phyloP scores from a whole-genome alignment of 192 early-diverging fungal genomes.

The Physocladia obscura region DNA sequence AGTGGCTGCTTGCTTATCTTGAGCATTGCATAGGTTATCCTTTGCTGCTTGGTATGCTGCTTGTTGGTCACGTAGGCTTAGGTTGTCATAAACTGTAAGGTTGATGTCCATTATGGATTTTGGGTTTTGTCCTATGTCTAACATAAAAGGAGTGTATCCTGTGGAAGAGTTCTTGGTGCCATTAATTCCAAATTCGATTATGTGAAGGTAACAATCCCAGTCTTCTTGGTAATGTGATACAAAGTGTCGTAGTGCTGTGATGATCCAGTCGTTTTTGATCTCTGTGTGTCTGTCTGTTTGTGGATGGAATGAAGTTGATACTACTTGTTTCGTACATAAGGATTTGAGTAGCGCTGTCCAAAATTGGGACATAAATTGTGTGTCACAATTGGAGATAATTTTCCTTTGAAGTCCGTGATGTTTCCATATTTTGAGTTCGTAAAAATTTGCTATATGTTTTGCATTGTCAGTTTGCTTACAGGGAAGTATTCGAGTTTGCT shows the following conservation, averaged over 20 bases:
- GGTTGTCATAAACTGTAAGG: neutral
- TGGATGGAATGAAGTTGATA: neutral
- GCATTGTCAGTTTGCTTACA: neutral
- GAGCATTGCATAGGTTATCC: conserved; percentile 11
- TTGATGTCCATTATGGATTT: neutral
- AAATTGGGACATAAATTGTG: conserved; percentile 40
- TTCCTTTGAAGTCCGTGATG: conserved; percentile 33
- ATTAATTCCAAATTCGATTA: conserved; percentile 46
- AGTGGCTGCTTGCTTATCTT: neutral
- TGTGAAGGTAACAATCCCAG: neutral
- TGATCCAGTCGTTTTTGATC: conserved; percentile 13
- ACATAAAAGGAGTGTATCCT: conserved; percentile 18
- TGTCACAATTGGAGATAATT: conserved; percentile 46
- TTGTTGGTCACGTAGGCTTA: neutral
- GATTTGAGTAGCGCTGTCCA: conserved; percentile 25
- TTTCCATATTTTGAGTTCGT: neutral
- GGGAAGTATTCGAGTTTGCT: conserved; percentile 25
- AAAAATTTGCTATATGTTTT: neutral
- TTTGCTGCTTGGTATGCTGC: conserved; percentile 14
- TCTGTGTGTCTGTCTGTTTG: conserved; percentile 36
- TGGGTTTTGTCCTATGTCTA: neutral
- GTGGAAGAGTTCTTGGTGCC: conserved; percentile 39
- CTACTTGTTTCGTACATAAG: neutral
- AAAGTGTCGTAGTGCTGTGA: conserved; percentile 25
- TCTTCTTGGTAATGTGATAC: conserved; percentile 34